phyloP scores from a whole-genome alignment of 23 red algal species.

The Gracilariopsis chorda region DNA sequence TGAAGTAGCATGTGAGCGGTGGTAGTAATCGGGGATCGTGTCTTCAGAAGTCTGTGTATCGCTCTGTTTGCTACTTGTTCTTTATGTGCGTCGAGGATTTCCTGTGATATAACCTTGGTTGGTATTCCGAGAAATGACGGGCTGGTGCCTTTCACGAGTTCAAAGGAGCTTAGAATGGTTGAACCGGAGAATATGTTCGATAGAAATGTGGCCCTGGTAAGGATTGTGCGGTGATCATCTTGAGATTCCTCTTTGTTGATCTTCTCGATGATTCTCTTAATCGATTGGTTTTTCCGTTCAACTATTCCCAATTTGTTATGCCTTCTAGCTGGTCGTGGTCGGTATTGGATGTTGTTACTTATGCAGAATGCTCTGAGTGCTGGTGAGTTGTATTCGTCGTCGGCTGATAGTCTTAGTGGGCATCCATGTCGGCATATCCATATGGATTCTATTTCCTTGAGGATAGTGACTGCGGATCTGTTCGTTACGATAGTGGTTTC shows the following conservation, averaged over 20 bases:
- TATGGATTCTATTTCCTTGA: background rate
- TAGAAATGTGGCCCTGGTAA: background rate
- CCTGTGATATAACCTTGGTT: background rate
- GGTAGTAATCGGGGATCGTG: background rate
- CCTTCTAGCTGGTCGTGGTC: background rate
- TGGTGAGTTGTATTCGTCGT: background rate
- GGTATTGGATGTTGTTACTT: background rate
- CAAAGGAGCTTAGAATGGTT: background rate
- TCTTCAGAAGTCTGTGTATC: background rate
- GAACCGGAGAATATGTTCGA: conserved; percentile 39
- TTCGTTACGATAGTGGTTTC: background rate
- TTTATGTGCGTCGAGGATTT: background rate
- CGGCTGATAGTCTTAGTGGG: background rate
- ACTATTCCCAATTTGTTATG: background rate
- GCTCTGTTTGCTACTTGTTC: conserved; percentile 20
- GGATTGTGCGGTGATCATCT: background rate
- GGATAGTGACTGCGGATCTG: background rate
- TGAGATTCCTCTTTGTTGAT: background rate
- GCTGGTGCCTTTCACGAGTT: background rate
- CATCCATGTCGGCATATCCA: background rate
- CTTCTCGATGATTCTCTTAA: background rate
- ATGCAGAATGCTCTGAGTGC: background rate
- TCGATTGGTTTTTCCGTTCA: background rate
- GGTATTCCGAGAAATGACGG: background rate
- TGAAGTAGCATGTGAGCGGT: background rate